These are phyloP conservation scores for Musa beccarii DNA, from an alignment of 176 grass and related monocot genomes.

Conservation along the genomic window DNA sequence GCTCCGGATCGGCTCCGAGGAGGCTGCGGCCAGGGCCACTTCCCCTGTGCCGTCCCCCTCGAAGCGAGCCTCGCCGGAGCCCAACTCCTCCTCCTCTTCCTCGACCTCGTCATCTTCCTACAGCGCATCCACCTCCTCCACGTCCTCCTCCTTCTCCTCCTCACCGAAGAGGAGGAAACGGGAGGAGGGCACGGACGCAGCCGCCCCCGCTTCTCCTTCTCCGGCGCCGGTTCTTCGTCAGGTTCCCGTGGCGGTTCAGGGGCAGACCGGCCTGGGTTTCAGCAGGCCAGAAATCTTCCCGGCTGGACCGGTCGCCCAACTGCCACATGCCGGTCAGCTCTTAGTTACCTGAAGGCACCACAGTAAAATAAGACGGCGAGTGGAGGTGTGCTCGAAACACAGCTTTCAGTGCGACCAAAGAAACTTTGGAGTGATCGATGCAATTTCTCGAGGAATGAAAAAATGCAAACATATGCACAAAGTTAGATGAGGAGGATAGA, in stretches of 20 bases:
- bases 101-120: not conserved
- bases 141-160: slow-evolving; percentile 1
- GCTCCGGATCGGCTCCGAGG: not conserved
- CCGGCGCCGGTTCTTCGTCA: not conserved
- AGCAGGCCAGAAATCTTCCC: not conserved
- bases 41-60: not conserved
- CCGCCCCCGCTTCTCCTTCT: not conserved
- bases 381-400: too few species aligned
- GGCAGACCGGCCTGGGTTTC: not conserved
- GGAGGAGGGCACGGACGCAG: not conserved
- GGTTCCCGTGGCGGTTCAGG: slow-evolving; percentile 1
- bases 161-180: slow-evolving; percentile 14
- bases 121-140: not conserved
- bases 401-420: too few species aligned
- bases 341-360: slow-evolving; percentile 1
- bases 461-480: not conserved
- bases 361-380: too few species aligned
- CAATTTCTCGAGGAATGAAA: not conserved
- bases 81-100: slow-evolving; percentile 3
- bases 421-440: too few species aligned
- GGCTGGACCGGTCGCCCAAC: not conserved
- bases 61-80: slow-evolving; percentile 18
- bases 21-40: not conserved
- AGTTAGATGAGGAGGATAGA: not conserved
- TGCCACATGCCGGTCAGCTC: slow-evolving; percentile 12